Evolutionary conservation across 306 rosid species (phyloP).

Genomic region (Notholithocarpus densiflorus): DNA sequence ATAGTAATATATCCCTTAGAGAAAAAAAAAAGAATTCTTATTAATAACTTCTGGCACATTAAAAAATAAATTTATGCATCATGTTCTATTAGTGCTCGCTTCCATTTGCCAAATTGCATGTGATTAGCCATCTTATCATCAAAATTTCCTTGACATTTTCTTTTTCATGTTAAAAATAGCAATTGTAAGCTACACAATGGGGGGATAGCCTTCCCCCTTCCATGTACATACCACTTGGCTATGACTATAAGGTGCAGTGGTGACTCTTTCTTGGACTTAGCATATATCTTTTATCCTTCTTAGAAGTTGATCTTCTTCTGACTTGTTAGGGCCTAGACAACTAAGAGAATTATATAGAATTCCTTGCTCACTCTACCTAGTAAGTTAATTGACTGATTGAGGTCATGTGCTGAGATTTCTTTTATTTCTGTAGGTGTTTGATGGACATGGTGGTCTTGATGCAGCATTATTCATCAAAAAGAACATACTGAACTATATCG

Average conservation of each 20-base stretch:
- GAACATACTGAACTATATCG: conserved; percentile 47
- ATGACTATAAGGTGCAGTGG: neutral
- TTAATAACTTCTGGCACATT: neutral
- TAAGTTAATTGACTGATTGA: neutral
- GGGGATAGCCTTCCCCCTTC: neutral
- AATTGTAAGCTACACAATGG: neutral
- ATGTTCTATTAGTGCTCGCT: neutral
- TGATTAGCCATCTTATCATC: neutral
- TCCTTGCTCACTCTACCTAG: neutral
- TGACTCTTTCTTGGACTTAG: neutral
- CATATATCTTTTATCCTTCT: neutral
- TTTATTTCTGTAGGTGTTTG: conserved; percentile 46
- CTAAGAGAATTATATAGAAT: neutral
- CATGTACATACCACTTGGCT: neutral
- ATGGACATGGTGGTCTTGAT: conserved; percentile 70
- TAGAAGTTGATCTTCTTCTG: neutral
- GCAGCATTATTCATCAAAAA: conserved; percentile 52
- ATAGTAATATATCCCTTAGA: neutral
- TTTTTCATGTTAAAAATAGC: neutral
- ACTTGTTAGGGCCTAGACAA: neutral
- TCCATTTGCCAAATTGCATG: neutral
- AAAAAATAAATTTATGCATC: neutral
- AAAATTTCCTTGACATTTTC: neutral
- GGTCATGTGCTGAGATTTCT: conserved; percentile 10
- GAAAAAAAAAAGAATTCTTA: neutral